These are phyloP conservation scores for Rhytidiadelphus loreus DNA, from an alignment of 225 moss, liverwort and hornwort genomes.

Conservation along the genomic window DNA sequence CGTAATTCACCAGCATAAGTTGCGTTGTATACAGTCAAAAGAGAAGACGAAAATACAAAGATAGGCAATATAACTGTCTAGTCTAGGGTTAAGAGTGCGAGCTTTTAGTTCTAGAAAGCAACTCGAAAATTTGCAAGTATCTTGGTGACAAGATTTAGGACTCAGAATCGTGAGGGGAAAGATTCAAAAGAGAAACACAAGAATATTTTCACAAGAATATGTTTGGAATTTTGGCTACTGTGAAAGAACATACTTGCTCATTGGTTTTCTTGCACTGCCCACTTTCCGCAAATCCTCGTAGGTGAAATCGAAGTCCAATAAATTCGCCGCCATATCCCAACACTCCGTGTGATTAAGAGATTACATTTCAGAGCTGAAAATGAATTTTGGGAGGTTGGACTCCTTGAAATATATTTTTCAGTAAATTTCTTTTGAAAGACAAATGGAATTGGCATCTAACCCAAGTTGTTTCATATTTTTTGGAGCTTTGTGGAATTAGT, in stretches of 20 bases:
- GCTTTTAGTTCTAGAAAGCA: neutral
- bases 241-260: constrained; percentile 22
- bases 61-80: neutral
- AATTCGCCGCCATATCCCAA: constrained; percentile 1
- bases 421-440: neutral
- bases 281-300: constrained; percentile 33
- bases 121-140: neutral
- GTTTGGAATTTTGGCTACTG: neutral
- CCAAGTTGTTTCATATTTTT: neutral
- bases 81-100: neutral
- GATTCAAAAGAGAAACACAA: neutral
- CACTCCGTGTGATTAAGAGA: neutral
- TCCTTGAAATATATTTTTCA: neutral
- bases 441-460: neutral
- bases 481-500: neutral
- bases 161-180: neutral
- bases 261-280: constrained; percentile 22
- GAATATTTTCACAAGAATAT: no score
- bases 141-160: neutral
- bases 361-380: neutral
- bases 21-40: neutral
- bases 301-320: neutral
- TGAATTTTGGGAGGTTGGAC: neutral
- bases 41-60: neutral
- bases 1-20: neutral